Evolutionary conservation across 495 filamentous ascomycete genomes (phyloP).

Genomic region (Chaetomium fimeti): DNA sequence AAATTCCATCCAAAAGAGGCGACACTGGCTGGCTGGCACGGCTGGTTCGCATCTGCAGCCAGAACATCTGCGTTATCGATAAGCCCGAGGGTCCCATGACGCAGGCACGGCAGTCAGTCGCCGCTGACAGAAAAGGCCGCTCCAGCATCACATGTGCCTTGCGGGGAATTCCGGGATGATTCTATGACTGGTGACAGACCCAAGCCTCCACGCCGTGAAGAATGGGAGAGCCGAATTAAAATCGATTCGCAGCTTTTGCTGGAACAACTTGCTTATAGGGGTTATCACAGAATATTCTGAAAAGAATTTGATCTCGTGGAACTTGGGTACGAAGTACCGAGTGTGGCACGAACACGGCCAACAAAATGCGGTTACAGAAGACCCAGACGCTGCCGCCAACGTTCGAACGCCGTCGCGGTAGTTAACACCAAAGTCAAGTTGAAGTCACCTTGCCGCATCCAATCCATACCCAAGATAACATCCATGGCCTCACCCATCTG

Average conservation of each 20-base stretch:
- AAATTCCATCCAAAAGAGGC: not conserved
- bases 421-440: too few species aligned
- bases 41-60: not conserved
- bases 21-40: not conserved
- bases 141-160: constrained; percentile 11
- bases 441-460: not conserved
- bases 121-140: not conserved
- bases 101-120: not conserved
- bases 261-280: too few species aligned
- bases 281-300: too few species aligned
- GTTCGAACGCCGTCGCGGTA: too few species aligned
- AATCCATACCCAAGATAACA: not conserved
- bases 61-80: not conserved
- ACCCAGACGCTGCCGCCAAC: too few species aligned
- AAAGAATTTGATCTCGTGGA: too few species aligned
- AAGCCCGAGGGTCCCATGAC: constrained; percentile 10
- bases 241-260: too few species aligned
- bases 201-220: not conserved
- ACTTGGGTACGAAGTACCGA: too few species aligned
- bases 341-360: too few species aligned
- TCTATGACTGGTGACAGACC: not conserved
- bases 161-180: not conserved
- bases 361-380: too few species aligned
- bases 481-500: not conserved
- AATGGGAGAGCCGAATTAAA: too few species aligned